Conservation (phyloP, 768 basidiomycete species). For the Boletellus ananas region DNA sequence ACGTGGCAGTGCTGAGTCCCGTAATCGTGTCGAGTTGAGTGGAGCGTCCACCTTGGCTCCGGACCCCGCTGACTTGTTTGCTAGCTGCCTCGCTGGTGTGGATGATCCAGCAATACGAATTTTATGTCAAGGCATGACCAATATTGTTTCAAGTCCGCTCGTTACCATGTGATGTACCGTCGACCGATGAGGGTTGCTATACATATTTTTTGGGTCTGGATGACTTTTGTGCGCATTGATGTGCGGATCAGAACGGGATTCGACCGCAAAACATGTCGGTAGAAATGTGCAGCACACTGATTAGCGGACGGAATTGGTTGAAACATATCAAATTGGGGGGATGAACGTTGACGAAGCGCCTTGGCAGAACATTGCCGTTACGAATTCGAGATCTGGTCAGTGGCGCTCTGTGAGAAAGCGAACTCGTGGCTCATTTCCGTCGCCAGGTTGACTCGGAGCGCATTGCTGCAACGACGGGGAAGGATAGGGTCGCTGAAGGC, state of each 20-base stretch:
- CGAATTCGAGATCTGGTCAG: not conserved
- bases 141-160: not conserved
- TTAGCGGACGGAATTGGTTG: constrained; percentile 5
- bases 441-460: no score
- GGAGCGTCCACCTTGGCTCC: constrained; percentile 29
- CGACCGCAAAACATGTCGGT: not conserved
- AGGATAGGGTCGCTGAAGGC: not conserved
- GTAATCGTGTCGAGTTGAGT: constrained; percentile 78
- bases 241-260: constrained; percentile 13
- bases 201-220: not conserved
- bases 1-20: constrained; percentile 61
- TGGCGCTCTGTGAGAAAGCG: constrained; percentile 2
- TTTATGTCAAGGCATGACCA: constrained; percentile 54
- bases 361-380: not conserved
- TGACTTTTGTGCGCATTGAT: not conserved
- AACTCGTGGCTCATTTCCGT: not conserved
- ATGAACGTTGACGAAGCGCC: not conserved
- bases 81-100: constrained; percentile 69
- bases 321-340: constrained; percentile 9
- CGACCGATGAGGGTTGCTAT: not conserved
- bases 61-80: constrained; percentile 8
- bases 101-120: constrained; percentile 84
- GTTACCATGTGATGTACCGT: not conserved
- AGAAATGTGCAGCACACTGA: not conserved
- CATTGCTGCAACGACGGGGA: no score